A percentile compares a stretch with the other conserved stretches of the same genome.
These are phyloP conservation scores for Macrocystidia cucumis DNA, from an alignment of 1,284 basidiomycete genomes.

Conservation along the genomic window DNA sequence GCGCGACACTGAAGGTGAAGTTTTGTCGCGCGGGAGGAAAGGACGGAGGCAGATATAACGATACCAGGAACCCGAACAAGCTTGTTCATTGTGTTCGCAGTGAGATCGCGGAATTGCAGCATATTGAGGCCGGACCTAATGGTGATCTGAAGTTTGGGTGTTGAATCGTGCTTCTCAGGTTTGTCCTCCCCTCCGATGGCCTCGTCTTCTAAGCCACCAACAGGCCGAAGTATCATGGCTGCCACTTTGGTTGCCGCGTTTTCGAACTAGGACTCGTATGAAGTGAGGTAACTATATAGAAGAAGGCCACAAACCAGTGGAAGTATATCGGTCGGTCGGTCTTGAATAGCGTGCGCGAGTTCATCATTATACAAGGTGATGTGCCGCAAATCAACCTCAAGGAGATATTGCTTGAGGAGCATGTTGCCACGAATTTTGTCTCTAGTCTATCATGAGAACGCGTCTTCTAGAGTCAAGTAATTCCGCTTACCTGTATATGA, in stretches of 20 bases:
- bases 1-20: slow-evolving; percentile 91
- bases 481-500: slow-evolving; percentile 67
- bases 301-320: slow-evolving; percentile 56
- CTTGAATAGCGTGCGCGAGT: slow-evolving; percentile 86
- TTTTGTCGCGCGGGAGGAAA: slow-evolving; percentile 90
- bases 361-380: slow-evolving; percentile 91
- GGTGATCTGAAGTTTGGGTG: slow-evolving; percentile 87
- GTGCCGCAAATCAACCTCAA: slow-evolving; percentile 92
- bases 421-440: slow-evolving; percentile 89
- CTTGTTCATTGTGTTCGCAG: slow-evolving; percentile 91
- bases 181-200: slow-evolving; percentile 42
- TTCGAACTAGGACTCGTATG: slow-evolving; percentile 70
- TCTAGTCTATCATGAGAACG: slow-evolving; percentile 30
- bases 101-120: slow-evolving; percentile 89
- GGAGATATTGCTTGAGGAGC: slow-evolving; percentile 83
- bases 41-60: slow-evolving; percentile 93
- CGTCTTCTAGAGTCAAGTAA: slow-evolving; percentile 2
- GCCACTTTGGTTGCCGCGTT: slow-evolving; percentile 81
- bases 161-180: slow-evolving; percentile 51
- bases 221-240: slow-evolving; percentile 72
- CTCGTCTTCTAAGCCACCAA: too few species aligned
- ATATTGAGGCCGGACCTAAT: slow-evolving; percentile 87
- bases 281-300: background rate
- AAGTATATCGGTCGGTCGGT: slow-evolving; percentile 84
- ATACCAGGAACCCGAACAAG: slow-evolving; percentile 97